These are phyloP conservation scores for Pigoraptor vietnamica DNA, from an alignment of 78 protist species.

Conservation along the genomic window DNA sequence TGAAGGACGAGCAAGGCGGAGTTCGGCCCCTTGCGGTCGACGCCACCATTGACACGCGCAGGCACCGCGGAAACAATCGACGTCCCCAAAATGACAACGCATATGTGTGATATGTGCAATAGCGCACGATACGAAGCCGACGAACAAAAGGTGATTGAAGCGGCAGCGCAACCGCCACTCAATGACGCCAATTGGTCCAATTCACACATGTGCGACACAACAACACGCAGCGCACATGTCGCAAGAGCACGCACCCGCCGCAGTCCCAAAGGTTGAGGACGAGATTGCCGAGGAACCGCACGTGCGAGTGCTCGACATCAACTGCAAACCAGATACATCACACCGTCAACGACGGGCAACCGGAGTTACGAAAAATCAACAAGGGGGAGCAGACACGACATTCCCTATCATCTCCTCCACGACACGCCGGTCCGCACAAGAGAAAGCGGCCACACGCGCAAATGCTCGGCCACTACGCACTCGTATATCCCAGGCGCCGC, in stretches of 20 bases:
- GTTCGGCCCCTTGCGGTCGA: too few relatives aligned
- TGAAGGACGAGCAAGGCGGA: too few relatives aligned
- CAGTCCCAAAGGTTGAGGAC: slow-evolving; percentile 97
- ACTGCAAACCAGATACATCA: slow-evolving; percentile 31
- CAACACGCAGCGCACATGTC: background rate
- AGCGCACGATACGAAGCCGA: background rate
- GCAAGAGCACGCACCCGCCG: slow-evolving; percentile 71
- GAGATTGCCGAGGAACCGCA: slow-evolving; percentile 93
- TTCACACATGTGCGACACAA: too few relatives aligned
- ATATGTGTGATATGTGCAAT: background rate
- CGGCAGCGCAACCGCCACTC: too few relatives aligned
- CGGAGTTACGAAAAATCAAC: too few relatives aligned
- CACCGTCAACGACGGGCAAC: too few relatives aligned
- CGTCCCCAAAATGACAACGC: too few relatives aligned
- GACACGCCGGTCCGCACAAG: background rate
- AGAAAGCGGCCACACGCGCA: background rate
- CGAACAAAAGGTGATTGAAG: too few relatives aligned
- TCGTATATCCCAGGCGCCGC: slow-evolving; percentile 83
- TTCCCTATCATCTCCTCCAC: background rate
- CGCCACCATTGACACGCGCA: too few relatives aligned
- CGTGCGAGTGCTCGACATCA: slow-evolving; percentile 94
- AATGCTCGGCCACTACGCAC: slow-evolving; percentile 26
- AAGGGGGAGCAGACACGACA: background rate
- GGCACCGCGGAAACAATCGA: too few relatives aligned
- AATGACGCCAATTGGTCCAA: too few relatives aligned